Evolutionary conservation across 345 rosid genomes (phyloP), one percentile per base, ranked within the genome.

Genomic region (Citrus unshiu): DNA sequence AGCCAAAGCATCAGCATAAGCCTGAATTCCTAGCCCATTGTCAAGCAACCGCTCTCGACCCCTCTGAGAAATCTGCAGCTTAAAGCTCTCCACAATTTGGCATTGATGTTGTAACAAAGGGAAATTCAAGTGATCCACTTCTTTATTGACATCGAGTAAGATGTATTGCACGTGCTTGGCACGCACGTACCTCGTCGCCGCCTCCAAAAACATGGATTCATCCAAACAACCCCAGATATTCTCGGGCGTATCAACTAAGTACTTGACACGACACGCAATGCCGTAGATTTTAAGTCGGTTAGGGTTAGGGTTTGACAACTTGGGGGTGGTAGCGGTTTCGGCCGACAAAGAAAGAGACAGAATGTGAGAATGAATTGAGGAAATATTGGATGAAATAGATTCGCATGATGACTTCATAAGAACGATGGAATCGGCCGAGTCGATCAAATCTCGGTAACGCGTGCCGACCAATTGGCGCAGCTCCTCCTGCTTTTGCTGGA

Each of bases 11-110:
- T 96, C 98, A 0, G 93, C 97, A 59, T 93, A 96, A 60, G 88
- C 92, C 10, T 82, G 91, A 4, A 96, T 24, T 39, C 73, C 84
- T 24, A 92, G 85, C 21, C 88, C 97, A 1, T 86, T 85, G 88
- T 93, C 98, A 68, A 93, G 73, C 82, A 96, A 83, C 82, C 98
- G 82, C 79, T 96, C 99, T 25, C 87, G 97, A 57, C 97, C 88
- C 80, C 97, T 89, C 89, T 93, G 98, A 7, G 99, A 93, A 82
- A 96, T 94, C 93, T 96, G 99, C 61, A 85, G 84, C 83, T 94
- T 94, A 71, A 96, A 96, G 84, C 97, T 86, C 92, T 94, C 99
- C 37, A 94, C 98, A 63, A 94, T 94, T 93, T 91, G 98, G 93
- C 97, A 96, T 83, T 96, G 99, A 78, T 96, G 98, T 81, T 94